Evolutionary conservation across 257 asterid genomes (phyloP), one percentile per base, ranked within the genome.

Genomic region (Rauvolfia tetraphylla): DNA sequence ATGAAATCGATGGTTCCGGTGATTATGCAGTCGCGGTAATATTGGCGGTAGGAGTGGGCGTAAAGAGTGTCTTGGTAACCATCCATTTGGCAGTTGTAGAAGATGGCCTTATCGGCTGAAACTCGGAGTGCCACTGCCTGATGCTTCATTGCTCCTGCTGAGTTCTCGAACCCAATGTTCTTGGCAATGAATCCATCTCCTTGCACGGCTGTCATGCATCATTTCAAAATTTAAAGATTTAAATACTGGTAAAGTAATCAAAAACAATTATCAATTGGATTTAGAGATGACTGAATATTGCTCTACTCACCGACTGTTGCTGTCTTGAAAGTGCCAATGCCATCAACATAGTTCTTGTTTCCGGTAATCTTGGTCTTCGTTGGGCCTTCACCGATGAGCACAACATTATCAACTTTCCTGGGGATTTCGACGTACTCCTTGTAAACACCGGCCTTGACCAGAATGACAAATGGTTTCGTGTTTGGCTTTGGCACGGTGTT

Each of bases 31-130:
- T 90, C 85, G 12, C 92, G 87, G 80, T 89, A 93, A 85, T 62
- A 91, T 23, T 93, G 98, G 34, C 97, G 88, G 87, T 84, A 87
- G 71, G 85, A 23, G 83, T 91, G 98, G 38, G 88, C 80, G 83
- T 93, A 91, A 31, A 93, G 93, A 0, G 98, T 93, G 85, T 89
- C 92, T 75, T 93, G 98, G 79, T 63, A 86, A 1, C 92, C 93
- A 66, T 90, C 89, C 77, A 93, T 85, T 79, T 81, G 89, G 72
- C 92, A 91, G 76, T 91, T 91, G 86, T 54, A 80, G 89, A 91
- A 77, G 39, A 90, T 58, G 2, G 88, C 75, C 31, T 74, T 79
- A 79, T 92, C 98, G 1, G 89, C 96, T 2, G 98, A 92, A 18
- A 81, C 91, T 3, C 98, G 87, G 7, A 92, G 89, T 0, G 98